A percentile compares a stretch with the other conserved stretches of the same genome.
Conservation (phyloP, 2,329 filamentous ascomycete genomes). For the Fusarium sp. region DNA sequence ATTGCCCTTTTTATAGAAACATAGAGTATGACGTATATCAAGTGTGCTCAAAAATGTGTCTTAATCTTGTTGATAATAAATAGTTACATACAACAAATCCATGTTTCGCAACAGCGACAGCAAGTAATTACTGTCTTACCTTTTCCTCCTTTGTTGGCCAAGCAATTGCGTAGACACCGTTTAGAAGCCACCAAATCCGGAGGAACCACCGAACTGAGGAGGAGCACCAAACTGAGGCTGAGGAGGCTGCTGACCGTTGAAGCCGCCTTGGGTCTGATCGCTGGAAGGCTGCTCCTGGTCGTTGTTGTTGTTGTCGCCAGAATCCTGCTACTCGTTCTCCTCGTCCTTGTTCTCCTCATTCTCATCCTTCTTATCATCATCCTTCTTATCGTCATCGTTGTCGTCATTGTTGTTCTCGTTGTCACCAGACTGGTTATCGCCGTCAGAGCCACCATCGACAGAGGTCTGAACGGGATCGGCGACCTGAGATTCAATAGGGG, state of each 20-base stretch:
- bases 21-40: background rate
- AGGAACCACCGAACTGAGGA: background rate
- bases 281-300: background rate
- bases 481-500: conserved; percentile 1
- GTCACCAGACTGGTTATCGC: background rate
- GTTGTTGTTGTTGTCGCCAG: background rate
- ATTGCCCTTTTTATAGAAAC: too few species aligned
- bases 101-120: background rate
- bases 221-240: background rate
- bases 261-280: background rate
- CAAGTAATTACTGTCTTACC: too few species aligned
- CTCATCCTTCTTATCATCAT: background rate
- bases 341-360: background rate
- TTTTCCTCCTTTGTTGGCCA: too few species aligned
- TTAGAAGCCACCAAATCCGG: conserved; percentile 12
- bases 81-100: conserved; percentile 3
- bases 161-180: background rate
- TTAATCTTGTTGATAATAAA: background rate
- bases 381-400: background rate
- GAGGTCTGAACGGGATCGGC: conserved; percentile 5
- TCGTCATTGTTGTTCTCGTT: conserved; percentile 1
- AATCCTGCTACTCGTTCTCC: background rate
- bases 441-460: conserved; percentile 2
- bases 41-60: background rate
- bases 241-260: conserved; percentile 1